A percentile compares a stretch with the other conserved stretches of the same genome.
Evolutionary conservation across 1,284 basidiomycete genomes (phyloP).

Genomic region (Moniliella sp.): DNA sequence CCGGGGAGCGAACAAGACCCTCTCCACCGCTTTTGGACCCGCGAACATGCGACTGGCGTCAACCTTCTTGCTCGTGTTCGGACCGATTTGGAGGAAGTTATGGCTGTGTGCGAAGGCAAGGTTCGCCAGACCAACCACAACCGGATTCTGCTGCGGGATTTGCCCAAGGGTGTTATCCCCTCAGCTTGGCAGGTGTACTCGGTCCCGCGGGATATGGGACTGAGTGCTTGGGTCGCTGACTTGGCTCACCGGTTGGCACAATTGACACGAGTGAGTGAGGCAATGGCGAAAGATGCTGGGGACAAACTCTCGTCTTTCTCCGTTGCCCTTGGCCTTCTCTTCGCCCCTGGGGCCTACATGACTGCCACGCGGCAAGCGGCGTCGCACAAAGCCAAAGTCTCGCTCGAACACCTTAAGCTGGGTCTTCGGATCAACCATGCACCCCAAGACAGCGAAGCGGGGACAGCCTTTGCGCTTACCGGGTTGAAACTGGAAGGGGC

Average conservation of each 20-base stretch:
- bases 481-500: constrained; percentile 25
- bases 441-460: constrained; percentile 1
- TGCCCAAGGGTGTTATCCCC: constrained; percentile 19
- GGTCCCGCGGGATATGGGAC: constrained; percentile 12
- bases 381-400: constrained; percentile 11
- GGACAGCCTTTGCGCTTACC: constrained; percentile 36
- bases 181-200: constrained; percentile 16
- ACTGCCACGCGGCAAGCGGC: constrained; percentile 29
- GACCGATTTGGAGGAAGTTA: constrained; percentile 14
- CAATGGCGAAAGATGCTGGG: too few species aligned
- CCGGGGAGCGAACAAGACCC: too few species aligned
- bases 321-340: constrained; percentile 22
- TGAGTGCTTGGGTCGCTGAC: constrained; percentile 24
- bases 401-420: constrained; percentile 21
- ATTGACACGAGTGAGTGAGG: constrained; percentile 5
- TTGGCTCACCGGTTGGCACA: constrained; percentile 15
- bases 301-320: constrained; percentile 12
- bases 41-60: constrained; percentile 16
- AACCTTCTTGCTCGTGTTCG: constrained; percentile 13
- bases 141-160: constrained; percentile 12
- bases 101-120: constrained; percentile 11
- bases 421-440: constrained; percentile 7
- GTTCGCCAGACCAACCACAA: constrained; percentile 25
- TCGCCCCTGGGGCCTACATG: constrained; percentile 25
- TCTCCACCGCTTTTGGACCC: constrained; percentile 20